A percentile compares a stretch with the other conserved stretches of the same genome.
Conservation (phyloP, 1,284 basidiomycete species). For the Ustilago vetiveriae region DNA sequence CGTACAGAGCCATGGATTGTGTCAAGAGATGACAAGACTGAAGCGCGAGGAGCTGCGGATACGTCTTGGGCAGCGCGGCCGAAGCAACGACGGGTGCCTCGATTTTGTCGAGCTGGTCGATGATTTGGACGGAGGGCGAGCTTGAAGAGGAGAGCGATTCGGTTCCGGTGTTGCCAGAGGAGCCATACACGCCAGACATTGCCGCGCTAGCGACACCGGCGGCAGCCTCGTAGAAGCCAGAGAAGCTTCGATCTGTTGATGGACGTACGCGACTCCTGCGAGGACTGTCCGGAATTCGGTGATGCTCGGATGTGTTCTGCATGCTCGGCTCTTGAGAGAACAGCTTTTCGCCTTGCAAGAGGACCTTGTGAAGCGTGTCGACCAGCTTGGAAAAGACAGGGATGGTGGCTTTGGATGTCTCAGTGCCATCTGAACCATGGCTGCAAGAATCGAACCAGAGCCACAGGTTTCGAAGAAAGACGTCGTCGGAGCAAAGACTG, state of each 20-base stretch:
- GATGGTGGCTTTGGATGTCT: conserved; percentile 12
- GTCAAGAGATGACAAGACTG: conserved; percentile 88
- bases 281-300: conserved; percentile 24
- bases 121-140: conserved; percentile 57
- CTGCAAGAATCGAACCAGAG: conserved; percentile 51
- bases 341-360: conserved; percentile 33
- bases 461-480: conserved; percentile 61
- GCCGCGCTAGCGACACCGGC: conserved; percentile 58
- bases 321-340: conserved; percentile 37
- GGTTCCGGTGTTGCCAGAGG: conserved; percentile 29
- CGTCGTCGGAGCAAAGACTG: conserved; percentile 57
- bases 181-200: conserved; percentile 45
- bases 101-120: conserved; percentile 72
- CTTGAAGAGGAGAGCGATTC: conserved; percentile 46
- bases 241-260: conserved; percentile 45
- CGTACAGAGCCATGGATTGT: conserved; percentile 82
- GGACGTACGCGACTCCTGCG: conserved; percentile 25
- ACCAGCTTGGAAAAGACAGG: conserved; percentile 56
- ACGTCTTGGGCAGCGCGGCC: conserved; percentile 70
- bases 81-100: conserved; percentile 92
- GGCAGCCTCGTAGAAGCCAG: conserved; percentile 60
- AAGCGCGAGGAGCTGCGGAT: conserved; percentile 87
- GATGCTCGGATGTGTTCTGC: conserved; percentile 9
- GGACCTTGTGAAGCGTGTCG: conserved; percentile 39
- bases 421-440: conserved; percentile 1